Conservation (phyloP, 176 grass and related monocot genomes). For the Carex littledalei region DNA sequence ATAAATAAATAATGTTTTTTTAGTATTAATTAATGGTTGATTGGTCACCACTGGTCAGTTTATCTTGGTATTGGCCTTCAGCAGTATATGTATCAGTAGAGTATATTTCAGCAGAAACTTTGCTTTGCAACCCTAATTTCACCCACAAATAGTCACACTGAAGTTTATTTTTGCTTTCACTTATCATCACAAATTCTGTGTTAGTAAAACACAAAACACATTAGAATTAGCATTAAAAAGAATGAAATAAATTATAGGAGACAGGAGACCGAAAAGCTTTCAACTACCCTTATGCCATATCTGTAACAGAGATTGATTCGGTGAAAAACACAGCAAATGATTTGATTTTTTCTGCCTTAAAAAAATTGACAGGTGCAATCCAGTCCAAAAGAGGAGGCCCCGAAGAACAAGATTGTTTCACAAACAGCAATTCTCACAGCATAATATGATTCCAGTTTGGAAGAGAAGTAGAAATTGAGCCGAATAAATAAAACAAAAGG, state of each 20-base stretch:
- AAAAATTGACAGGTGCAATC: conserved; percentile 7
- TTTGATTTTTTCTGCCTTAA: not conserved
- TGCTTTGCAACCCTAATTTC: not conserved
- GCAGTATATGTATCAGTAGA: not conserved
- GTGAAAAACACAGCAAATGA: not conserved
- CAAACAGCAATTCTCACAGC: conserved; percentile 1
- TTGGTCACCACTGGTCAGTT: not conserved
- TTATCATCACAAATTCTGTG: not conserved
- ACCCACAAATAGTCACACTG: not conserved
- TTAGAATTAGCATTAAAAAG: not conserved
- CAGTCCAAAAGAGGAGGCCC: not conserved
- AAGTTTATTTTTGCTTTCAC: not conserved
- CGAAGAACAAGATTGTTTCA: not conserved
- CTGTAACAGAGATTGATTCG: not conserved
- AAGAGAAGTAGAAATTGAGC: not conserved
- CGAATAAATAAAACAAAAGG: too few relatives aligned
- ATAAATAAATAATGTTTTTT: not conserved
- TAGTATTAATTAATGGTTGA: not conserved
- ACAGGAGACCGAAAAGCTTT: not conserved
- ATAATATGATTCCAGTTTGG: not conserved
- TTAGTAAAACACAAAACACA: not conserved
- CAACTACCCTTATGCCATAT: not conserved
- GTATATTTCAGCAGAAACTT: not conserved
- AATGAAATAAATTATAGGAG: not conserved
- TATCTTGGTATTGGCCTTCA: not conserved